phyloP scores from a whole-genome alignment of 192 early-diverging fungal species.

The Podila clonocystis region DNA sequence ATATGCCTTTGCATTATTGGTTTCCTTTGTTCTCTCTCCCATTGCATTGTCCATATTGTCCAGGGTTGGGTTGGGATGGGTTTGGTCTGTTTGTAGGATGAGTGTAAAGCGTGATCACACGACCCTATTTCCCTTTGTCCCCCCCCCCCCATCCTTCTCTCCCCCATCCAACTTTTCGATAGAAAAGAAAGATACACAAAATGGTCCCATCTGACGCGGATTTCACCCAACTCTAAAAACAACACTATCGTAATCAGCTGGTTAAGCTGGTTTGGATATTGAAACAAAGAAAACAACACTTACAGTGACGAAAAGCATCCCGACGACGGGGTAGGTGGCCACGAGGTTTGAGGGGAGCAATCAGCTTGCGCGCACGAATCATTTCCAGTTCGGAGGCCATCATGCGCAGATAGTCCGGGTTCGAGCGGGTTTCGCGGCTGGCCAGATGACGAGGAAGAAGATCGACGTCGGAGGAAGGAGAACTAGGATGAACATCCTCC shows the following conservation, averaged over 20 bases:
- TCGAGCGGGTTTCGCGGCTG: slow-evolving; percentile 48
- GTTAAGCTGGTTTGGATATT: no score
- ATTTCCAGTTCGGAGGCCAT: slow-evolving; percentile 60
- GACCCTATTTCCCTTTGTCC: background rate
- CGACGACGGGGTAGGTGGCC: slow-evolving; percentile 47
- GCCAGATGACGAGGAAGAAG: slow-evolving; percentile 27
- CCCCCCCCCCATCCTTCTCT: background rate
- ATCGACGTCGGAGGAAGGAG: background rate
- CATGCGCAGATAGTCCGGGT: slow-evolving; percentile 58
- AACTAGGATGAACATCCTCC: background rate
- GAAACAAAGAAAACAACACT: background rate
- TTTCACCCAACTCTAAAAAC: slow-evolving; percentile 1
- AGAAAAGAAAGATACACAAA: background rate
- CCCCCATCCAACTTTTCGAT: background rate
- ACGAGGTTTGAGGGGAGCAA: slow-evolving; percentile 55
- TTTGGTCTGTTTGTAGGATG: no score
- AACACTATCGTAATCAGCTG: background rate
- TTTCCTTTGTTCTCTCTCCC: no score
- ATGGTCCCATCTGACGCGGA: slow-evolving; percentile 2
- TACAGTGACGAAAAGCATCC: slow-evolving; percentile 48
- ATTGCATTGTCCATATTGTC: no score
- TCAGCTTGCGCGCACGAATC: slow-evolving; percentile 61
- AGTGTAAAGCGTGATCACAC: no score
- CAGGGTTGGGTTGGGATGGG: no score
- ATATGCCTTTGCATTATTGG: background rate